A percentile compares a stretch with the other conserved stretches of the same genome.
Evolutionary conservation across 2,329 filamentous ascomycete species (phyloP).

Genomic region (Ceratocystis cacaofunesta): DNA sequence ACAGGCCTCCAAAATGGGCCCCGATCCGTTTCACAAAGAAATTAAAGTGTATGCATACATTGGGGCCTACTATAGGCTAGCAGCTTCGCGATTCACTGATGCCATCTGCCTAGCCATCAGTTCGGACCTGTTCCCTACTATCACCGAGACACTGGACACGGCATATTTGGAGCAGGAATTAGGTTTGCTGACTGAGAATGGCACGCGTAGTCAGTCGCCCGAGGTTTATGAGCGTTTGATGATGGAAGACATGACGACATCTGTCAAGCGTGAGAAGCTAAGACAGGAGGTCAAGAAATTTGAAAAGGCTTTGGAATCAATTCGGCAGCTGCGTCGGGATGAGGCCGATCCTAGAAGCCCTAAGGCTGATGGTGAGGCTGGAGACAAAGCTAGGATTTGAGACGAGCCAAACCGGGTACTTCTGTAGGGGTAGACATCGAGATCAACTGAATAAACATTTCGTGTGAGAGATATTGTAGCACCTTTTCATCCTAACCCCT

Average conservation of each 20-base stretch:
- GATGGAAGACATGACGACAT: slow-evolving; percentile 34
- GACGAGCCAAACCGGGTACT: background rate
- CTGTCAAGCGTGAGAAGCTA: slow-evolving; percentile 28
- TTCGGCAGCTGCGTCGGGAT: slow-evolving; percentile 30
- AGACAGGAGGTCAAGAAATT: slow-evolving; percentile 34
- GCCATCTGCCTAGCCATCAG: slow-evolving; percentile 33
- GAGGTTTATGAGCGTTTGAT: slow-evolving; percentile 25
- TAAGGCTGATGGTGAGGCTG: background rate
- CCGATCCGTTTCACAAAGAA: slow-evolving; percentile 45
- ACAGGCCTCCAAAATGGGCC: slow-evolving; percentile 34
- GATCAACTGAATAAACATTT: background rate
- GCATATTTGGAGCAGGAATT: slow-evolving; percentile 31
- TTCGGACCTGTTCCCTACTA: slow-evolving; percentile 35
- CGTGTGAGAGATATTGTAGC: background rate
- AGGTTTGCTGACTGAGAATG: slow-evolving; percentile 23
- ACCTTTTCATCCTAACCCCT: background rate
- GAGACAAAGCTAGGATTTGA: background rate
- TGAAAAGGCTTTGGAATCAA: slow-evolving; percentile 32
- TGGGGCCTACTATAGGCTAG: slow-evolving; percentile 54
- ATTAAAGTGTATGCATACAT: slow-evolving; percentile 48
- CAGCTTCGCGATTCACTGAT: slow-evolving; percentile 50
- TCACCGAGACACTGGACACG: slow-evolving; percentile 20
- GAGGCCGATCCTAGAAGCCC: slow-evolving; percentile 12
- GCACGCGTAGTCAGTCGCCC: background rate
- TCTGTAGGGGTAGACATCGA: background rate